Evolutionary conservation across 768 basidiomycete genomes (phyloP), one percentile per base, ranked within the genome.

Genomic region (Suillus lakei): DNA sequence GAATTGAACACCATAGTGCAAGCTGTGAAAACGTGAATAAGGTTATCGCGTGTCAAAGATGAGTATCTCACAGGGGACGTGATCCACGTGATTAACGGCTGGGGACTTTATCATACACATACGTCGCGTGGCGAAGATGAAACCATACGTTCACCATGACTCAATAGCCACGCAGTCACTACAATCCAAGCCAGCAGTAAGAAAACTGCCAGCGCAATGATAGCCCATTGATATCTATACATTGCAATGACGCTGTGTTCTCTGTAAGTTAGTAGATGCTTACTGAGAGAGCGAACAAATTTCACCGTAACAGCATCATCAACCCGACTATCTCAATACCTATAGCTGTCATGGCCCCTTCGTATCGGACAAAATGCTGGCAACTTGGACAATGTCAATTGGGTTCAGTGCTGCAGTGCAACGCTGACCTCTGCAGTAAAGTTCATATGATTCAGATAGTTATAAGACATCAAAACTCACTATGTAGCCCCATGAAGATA

Each of bases 111-210:
- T 32, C 18, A 54, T 54, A 9, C 30, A 51, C 30, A 32, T 32
- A 21, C 30, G 15, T 67, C 30, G 9, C 55, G 62, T 50, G 28
- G 5, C 48, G 43, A 56, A 5, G 21, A 34, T 21, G 48, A 51
- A 1, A 30, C 72, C 86, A 15, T 66, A 90, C 89, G 77, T 77
- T 80, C 68, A 1, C 81, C 88, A 21, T 74, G 68, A 30, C 79
- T 78, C 26, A 91, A 76, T 23, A 90, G 74, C 84, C 84, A 89
- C 0, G 79, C 78, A 65, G 86, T 88, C 67, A 85, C 71, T 3
- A 68, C 74, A n/a, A 84, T 76, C 74, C 85, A 83, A 32, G 80
- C 62, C 9, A 81, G 6, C 44, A 86, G 80, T 13, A 89, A 58
- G 1, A 65, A 3, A 36, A 64, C 13, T 10, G 71, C 12, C 10